Evolutionary conservation across 495 filamentous ascomycete species (phyloP), one percentile per base, ranked within the genome.

Genomic region (Polyplosphaeria fusca): DNA sequence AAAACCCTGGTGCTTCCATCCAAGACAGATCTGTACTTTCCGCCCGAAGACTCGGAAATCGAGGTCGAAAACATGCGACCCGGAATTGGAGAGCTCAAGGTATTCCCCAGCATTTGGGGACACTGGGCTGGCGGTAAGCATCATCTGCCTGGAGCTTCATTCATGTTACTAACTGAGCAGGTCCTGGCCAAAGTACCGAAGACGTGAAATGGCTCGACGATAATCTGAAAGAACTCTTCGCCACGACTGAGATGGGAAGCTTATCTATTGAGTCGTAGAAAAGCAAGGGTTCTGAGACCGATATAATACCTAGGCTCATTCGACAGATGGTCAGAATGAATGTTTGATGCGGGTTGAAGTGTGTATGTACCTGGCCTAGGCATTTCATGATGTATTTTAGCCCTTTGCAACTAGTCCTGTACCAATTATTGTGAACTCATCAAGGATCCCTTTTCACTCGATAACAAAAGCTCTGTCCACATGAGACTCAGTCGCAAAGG

Each of bases 21-120:
- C 4, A 79, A 86, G 65, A 87, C 84, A 0, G 86, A 89, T 65
- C 71, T 88, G 4, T 89, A 89, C 63, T 89, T 89, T 66, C 83
- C 86, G 73, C 82, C 84, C 1, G 83, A 87, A 60, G 84, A 88
- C 50, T 86, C 84, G 0, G 79, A 83, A 56, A 82, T 81, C 61
- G 85, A 88, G 61, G 82, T 87, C 28, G 70, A 71, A 37, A 79
- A 77, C 49, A 87, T 87, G 84, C 73, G 67, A 27, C 72, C 77
- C 0, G 83, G 82, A 0, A 67, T 86, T 52, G 85, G 85, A 9
- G 73, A 77, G 51, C 68, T 84, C 45, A 71, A 71, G 13, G 58
- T 76, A 0, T 81, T 86, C 52, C 83, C 82, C 18, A 82, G 79
- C 0, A 80, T 88, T 20, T 88, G 83, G 83, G 86, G 86, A 1